Base-by-base conservation (phyloP, 2,329 filamentous ascomycete genomes). In the Apiospora marii region DNA sequence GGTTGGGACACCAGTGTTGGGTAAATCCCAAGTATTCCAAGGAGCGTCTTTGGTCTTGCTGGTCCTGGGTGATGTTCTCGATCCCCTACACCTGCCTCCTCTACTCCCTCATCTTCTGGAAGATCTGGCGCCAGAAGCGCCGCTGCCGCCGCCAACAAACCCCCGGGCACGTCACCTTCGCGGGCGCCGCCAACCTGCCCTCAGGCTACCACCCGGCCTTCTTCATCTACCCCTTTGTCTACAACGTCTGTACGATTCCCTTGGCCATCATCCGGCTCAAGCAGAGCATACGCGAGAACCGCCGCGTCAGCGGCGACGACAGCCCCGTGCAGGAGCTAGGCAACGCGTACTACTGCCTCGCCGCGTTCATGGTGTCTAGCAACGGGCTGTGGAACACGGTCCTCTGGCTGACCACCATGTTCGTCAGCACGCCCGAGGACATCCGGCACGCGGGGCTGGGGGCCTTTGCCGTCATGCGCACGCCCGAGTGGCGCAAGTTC, bases 171-270 rank as follows among this genome's bases (percentile, higher is more conserved):
- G 3, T 37, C 49, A 7, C 70, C 41, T 24, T 46, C n/a, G 51
- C 53, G 4, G 53, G 69, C 13, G 24, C 24, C 24, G 41, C 24
- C 6, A 70, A 70, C 4, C 43, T 48, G 1, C 72, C 53, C 8
- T 75, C 75, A 4, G 75, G 74, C 5, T 73, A 76, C 58, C 75
- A 76, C 44, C 74, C 75, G 7, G 75, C 74, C 7, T 76, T 76
- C 53, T 72, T 76, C 14, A 53, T 73, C 0, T 75, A 75, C 41
- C 75, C 75, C 3, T 72, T 75, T 64, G 71, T 76, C 44, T 76
- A 75, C 61, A 69, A 75, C 8, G 30, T 70, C 6, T 76, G 75
- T 67, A 75, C 72, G 24, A 70, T 71, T 19, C 74, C 75, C 3
- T 37, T 76, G 43, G 72, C 73, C 2, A 48, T 76, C 14, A 72